Conservation (phyloP, 495 filamentous ascomycete genomes). For the Lepraria neglecta region DNA sequence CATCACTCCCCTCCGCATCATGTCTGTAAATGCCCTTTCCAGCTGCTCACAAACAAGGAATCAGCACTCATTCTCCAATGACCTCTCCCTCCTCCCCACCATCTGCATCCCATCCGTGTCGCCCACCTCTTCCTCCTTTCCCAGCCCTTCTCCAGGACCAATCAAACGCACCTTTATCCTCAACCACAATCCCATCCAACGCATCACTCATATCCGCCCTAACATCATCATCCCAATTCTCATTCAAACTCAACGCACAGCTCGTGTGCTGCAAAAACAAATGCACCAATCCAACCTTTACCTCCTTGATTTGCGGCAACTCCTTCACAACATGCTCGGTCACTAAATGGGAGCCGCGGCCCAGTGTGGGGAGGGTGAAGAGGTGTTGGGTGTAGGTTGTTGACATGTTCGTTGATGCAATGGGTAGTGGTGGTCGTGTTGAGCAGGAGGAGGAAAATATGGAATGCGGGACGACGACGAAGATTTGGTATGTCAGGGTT, state of each 20-base stretch:
- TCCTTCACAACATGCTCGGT: constrained; percentile 61
- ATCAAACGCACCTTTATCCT: constrained; percentile 44
- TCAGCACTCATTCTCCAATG: background rate
- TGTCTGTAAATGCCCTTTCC: constrained; percentile 78
- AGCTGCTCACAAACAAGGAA: background rate
- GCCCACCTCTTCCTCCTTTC: background rate
- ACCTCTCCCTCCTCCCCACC: too few species aligned
- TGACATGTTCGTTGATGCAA: constrained; percentile 1
- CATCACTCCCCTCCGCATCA: constrained; percentile 78
- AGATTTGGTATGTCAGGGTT: constrained; percentile 37
- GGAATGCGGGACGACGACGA: constrained; percentile 44
- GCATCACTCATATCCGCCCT: constrained; percentile 88
- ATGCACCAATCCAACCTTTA: constrained; percentile 81
- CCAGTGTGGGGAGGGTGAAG: constrained; percentile 63
- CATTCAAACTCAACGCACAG: constrained; percentile 80
- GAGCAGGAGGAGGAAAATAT: background rate
- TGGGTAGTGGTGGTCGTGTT: constrained; percentile 30
- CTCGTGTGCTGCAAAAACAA: constrained; percentile 89
- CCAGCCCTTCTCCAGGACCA: background rate
- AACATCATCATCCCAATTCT: constrained; percentile 87
- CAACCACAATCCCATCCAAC: constrained; percentile 78
- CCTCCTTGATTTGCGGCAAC: constrained; percentile 64
- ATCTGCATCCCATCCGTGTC: background rate
- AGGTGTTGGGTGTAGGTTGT: constrained; percentile 34
- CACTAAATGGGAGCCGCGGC: constrained; percentile 84